These are phyloP conservation scores for Solanum hybrid DNA, from an alignment of 305 asterid species.

Conservation along the genomic window DNA sequence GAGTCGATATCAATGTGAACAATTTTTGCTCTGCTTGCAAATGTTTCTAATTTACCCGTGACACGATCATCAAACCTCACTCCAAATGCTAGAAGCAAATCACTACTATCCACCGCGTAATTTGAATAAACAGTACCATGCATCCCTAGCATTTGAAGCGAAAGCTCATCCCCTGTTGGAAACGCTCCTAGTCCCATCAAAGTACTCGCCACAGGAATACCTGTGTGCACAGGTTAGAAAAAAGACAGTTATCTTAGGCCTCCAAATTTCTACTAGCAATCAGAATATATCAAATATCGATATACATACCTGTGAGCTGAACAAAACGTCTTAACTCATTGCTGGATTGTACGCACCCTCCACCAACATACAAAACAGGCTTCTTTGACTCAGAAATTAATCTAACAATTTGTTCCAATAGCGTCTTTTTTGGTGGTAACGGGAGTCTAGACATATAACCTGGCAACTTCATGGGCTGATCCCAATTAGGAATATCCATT, in stretches of 20 bases:
- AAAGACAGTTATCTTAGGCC: background rate
- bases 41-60: conserved; percentile 41
- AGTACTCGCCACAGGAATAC: conserved; percentile 44
- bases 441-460: conserved; percentile 33
- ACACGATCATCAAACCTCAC: conserved; percentile 44
- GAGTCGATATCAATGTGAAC: conserved; percentile 47
- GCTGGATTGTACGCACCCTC: conserved; percentile 35
- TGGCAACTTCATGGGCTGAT: conserved; percentile 29
- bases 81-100: conserved; percentile 47
- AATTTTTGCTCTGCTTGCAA: conserved; percentile 42
- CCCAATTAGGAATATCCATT: conserved; percentile 38
- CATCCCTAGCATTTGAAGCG: conserved; percentile 46
- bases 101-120: conserved; percentile 38
- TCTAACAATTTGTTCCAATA: conserved; percentile 27
- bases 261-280: background rate
- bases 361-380: conserved; percentile 42
- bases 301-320: conserved; percentile 18
- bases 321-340: conserved; percentile 31
- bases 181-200: conserved; percentile 41
- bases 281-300: background rate
- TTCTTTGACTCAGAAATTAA: conserved; percentile 29
- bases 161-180: conserved; percentile 32
- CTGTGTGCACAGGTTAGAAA: background rate
- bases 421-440: conserved; percentile 15
- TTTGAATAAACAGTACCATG: conserved; percentile 43